A percentile compares a stretch with the other conserved stretches of the same genome.
Conservation (phyloP, 306 rosid species). For the Cucumis hystrix region DNA sequence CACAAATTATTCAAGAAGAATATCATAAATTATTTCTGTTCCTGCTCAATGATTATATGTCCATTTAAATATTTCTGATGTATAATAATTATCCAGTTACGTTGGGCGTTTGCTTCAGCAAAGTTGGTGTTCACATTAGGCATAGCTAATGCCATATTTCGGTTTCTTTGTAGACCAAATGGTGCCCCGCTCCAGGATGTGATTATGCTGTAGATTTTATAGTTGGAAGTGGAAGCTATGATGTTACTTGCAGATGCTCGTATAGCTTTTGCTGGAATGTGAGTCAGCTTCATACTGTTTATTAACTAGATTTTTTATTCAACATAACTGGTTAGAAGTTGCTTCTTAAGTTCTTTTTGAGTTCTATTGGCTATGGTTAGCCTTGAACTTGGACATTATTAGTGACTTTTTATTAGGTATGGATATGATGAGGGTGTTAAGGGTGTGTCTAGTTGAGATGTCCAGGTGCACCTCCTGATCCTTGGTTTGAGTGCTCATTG, state of each 20-base stretch:
- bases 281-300: conserved; percentile 11
- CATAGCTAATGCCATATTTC: background rate
- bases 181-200: conserved; percentile 98
- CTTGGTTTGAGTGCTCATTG: too few relatives aligned
- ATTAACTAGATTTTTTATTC: background rate
- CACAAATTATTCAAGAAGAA: background rate
- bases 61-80: background rate
- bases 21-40: background rate
- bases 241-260: conserved; percentile 82
- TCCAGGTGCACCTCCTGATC: too few relatives aligned
- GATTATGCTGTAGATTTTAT: conserved; percentile 78
- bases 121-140: background rate
- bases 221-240: conserved; percentile 81
- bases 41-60: background rate
- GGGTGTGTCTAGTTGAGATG: too few relatives aligned
- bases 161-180: conserved; percentile 44
- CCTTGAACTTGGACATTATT: too few relatives aligned
- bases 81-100: background rate
- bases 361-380: too few relatives aligned
- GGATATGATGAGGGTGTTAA: too few relatives aligned
- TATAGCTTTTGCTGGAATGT: conserved; percentile 90
- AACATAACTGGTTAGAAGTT: too few relatives aligned
- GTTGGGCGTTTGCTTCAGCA: background rate
- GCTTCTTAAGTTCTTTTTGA: too few relatives aligned
- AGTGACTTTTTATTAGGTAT: too few relatives aligned